phyloP scores from a whole-genome alignment of 176 grass and related monocot genomes.

The Bonia amplexicaulis region DNA sequence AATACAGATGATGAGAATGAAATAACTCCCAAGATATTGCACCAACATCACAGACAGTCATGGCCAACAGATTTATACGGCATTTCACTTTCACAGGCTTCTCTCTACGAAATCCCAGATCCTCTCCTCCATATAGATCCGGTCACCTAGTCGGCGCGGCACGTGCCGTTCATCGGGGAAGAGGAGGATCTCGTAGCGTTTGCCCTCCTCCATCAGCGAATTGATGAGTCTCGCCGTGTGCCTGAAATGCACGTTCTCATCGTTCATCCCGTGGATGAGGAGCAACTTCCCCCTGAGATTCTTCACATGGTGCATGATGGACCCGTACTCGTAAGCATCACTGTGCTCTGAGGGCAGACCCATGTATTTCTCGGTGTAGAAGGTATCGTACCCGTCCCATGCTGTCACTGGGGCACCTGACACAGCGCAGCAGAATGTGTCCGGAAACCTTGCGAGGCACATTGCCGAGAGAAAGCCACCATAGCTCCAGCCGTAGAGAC shows the following conservation, averaged over 20 bases:
- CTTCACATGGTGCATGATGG: slow-evolving; percentile 86
- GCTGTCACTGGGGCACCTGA: slow-evolving; percentile 90
- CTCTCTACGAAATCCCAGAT: slow-evolving; percentile 92
- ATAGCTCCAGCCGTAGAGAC: slow-evolving; percentile 95
- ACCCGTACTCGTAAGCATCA: slow-evolving; percentile 69
- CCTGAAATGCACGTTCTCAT: slow-evolving; percentile 97
- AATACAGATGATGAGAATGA: slow-evolving; percentile 34
- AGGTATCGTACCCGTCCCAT: slow-evolving; percentile 97
- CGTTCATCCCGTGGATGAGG: slow-evolving; percentile 95
- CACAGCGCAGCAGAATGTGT: slow-evolving; percentile 73
- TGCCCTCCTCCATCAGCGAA: slow-evolving; percentile 63
- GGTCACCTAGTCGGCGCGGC: slow-evolving; percentile 70
- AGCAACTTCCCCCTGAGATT: slow-evolving; percentile 78
- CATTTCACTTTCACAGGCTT: slow-evolving; percentile 51
- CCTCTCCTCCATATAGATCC: slow-evolving; percentile 97
- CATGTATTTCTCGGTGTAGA: slow-evolving; percentile 97
- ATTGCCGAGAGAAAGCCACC: slow-evolving; percentile 98
- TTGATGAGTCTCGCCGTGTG: slow-evolving; percentile 93
- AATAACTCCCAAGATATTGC: background rate
- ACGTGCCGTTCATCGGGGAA: slow-evolving; percentile 93
- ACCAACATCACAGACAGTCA: slow-evolving; percentile 9
- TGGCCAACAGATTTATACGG: slow-evolving; percentile 20
- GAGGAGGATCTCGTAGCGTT: slow-evolving; percentile 82
- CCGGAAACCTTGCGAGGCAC: slow-evolving; percentile 72
- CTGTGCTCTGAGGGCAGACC: slow-evolving; percentile 59